These are phyloP conservation scores for Anethum foeniculum DNA, from an alignment of 140 eudicot species.

Conservation along the genomic window DNA sequence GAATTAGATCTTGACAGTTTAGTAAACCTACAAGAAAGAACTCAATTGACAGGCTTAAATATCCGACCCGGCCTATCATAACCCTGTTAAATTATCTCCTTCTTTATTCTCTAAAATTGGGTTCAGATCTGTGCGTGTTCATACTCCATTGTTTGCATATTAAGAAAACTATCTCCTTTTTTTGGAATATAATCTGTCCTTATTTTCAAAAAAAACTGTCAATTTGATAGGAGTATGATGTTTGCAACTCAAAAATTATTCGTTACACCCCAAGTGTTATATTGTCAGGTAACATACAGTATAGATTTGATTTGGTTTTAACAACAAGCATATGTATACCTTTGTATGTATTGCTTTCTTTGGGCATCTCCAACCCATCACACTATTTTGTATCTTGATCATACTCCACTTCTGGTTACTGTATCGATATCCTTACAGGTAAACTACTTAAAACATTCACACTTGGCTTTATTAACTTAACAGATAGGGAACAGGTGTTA, in stretches of 20 bases:
- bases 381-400: constrained; percentile 22
- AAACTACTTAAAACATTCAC: not conserved
- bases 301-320: not conserved
- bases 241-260: not conserved
- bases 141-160: not conserved
- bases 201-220: not conserved
- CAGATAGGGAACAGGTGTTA: not conserved
- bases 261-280: no score
- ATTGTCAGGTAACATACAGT: not conserved
- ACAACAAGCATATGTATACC: no score
- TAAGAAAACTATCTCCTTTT: not conserved
- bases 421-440: not conserved
- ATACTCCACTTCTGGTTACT: constrained; percentile 51
- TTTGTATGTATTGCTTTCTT: not conserved
- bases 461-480: not conserved
- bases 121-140: not conserved
- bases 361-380: no score
- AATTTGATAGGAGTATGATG: not conserved
- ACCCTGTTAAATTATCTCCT: not conserved
- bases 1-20: not conserved
- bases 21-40: not conserved
- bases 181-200: not conserved
- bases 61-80: not conserved
- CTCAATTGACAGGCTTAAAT: no score
- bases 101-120: not conserved